These are phyloP conservation scores for Carex myosuroides DNA, from an alignment of 176 grass and related monocot genomes.

Conservation along the genomic window DNA sequence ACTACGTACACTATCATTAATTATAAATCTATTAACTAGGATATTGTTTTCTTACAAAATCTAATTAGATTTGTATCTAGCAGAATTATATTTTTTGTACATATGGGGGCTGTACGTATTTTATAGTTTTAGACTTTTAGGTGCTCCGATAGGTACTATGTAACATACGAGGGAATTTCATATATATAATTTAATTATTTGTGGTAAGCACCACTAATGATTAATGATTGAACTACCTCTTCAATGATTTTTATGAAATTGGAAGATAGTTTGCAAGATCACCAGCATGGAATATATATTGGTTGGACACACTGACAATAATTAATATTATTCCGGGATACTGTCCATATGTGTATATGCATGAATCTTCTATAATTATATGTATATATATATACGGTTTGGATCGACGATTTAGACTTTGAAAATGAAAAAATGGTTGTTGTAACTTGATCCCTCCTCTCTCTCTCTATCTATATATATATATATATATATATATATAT, in stretches of 20 bases:
- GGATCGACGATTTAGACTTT: too few species aligned
- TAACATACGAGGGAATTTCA: background rate
- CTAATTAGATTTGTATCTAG: background rate
- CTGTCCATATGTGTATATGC: background rate
- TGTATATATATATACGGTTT: too few species aligned
- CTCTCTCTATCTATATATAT: too few species aligned
- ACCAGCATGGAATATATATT: conserved; percentile 4
- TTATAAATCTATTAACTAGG: background rate
- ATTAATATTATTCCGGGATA: background rate
- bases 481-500: too few species aligned
- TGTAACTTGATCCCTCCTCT: too few species aligned
- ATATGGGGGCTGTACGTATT: background rate
- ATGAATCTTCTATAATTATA: background rate
- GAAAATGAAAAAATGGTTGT: too few species aligned
- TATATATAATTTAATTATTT: background rate
- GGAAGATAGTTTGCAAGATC: background rate
- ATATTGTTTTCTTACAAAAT: background rate
- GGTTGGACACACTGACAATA: background rate
- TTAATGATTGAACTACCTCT: background rate
- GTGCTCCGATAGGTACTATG: background rate
- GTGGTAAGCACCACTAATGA: background rate
- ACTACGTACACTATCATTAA: background rate
- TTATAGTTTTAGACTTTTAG: background rate
- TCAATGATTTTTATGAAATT: background rate
- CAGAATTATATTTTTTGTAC: background rate